A percentile compares a stretch with the other conserved stretches of the same genome.
phyloP scores from a whole-genome alignment of 2,329 filamentous ascomycete genomes.

The Colletotrichum liaoningense region DNA sequence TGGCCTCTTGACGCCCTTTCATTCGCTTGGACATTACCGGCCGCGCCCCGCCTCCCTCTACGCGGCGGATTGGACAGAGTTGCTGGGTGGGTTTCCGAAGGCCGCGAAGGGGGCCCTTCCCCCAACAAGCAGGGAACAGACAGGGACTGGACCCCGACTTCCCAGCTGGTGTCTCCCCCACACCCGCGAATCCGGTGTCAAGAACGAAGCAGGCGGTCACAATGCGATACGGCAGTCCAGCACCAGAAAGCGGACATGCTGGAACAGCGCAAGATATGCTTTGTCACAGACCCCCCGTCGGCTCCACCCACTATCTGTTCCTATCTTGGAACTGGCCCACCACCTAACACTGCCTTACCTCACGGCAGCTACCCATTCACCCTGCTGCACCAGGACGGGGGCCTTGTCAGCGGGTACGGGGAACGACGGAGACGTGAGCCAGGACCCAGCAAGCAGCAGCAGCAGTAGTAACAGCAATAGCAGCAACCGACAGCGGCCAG shows the following conservation, averaged over 20 bases:
- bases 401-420: slow-evolving; percentile 22
- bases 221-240: background rate
- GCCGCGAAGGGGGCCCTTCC: background rate
- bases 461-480: background rate
- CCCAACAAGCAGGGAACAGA: slow-evolving; percentile 32
- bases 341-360: slow-evolving; percentile 7
- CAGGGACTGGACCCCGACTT: slow-evolving; percentile 32
- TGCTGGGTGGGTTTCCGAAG: slow-evolving; percentile 1
- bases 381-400: slow-evolving; percentile 13
- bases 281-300: slow-evolving; percentile 30
- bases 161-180: background rate
- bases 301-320: slow-evolving; percentile 22
- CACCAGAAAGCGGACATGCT: background rate
- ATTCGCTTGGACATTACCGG: slow-evolving; percentile 46
- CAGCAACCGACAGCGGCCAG: slow-evolving; percentile 13
- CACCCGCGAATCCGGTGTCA: slow-evolving; percentile 35
- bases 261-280: slow-evolving; percentile 21
- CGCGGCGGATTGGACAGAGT: slow-evolving; percentile 11
- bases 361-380: background rate
- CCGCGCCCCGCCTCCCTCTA: slow-evolving; percentile 11
- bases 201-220: slow-evolving; percentile 24
- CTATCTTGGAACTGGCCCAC: slow-evolving; percentile 20
- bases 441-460: slow-evolving; percentile 7
- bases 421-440: slow-evolving; percentile 1
- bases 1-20: slow-evolving; percentile 49